Percentiles rank a stretch among this genome's conserved stretches.
Conservation (phyloP, 2,329 filamentous ascomycete species). For the Ploettnerulaceae sp. region DNA sequence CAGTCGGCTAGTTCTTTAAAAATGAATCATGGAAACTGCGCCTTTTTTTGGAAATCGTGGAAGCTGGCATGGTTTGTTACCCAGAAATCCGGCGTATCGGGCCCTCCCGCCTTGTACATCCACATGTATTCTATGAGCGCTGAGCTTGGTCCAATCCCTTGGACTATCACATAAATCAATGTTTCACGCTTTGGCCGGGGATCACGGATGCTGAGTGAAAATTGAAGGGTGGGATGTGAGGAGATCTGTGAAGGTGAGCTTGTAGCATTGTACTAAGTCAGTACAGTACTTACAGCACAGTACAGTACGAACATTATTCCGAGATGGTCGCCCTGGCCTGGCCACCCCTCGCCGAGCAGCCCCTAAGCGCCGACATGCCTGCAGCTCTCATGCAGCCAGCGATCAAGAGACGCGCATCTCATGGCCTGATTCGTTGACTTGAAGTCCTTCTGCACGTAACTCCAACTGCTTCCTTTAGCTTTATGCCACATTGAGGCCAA, state of each 20-base stretch:
- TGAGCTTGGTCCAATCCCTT: neutral
- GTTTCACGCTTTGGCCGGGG: neutral
- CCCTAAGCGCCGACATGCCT: slow-evolving; percentile 20
- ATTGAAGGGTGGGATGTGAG: neutral
- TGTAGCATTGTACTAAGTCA: neutral
- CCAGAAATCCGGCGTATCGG: slow-evolving; percentile 8
- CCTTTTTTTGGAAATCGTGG: too few species aligned
- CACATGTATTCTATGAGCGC: slow-evolving; percentile 2
- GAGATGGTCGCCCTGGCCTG: too few species aligned
- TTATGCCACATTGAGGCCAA: slow-evolving; percentile 14
- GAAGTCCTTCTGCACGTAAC: slow-evolving; percentile 20
- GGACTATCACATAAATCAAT: slow-evolving; percentile 2
- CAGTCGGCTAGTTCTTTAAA: slow-evolving; percentile 16
- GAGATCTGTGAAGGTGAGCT: neutral
- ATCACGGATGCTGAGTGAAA: neutral
- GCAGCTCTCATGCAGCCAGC: slow-evolving; percentile 22
- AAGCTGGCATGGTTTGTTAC: slow-evolving; percentile 19
- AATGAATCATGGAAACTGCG: too few species aligned
- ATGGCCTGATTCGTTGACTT: slow-evolving; percentile 23
- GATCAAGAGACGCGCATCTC: slow-evolving; percentile 30
- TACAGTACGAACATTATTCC: neutral
- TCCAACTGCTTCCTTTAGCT: slow-evolving; percentile 17
- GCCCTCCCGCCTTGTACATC: slow-evolving; percentile 16
- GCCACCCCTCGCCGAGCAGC: neutral
- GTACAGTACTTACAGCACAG: neutral